Evolutionary conservation across 192 early-diverging fungal species (phyloP).

Genomic region (Coemansia javaensis): DNA sequence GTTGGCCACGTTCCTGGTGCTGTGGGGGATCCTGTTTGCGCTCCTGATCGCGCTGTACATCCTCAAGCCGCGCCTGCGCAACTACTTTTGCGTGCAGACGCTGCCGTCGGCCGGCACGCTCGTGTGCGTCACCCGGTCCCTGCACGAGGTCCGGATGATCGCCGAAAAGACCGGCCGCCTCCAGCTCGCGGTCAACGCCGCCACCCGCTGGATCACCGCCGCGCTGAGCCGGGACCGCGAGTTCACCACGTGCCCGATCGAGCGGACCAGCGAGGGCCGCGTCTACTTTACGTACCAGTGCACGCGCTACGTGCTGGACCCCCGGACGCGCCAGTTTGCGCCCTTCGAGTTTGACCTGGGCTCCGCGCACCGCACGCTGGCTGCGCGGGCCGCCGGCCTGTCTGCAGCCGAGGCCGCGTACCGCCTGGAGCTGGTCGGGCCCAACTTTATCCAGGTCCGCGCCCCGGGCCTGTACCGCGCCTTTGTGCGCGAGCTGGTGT

Average conservation of each 20-base stretch:
- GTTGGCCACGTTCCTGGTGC: constrained; percentile 42
- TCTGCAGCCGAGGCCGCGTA: constrained; percentile 47
- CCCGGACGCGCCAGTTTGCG: constrained; percentile 48
- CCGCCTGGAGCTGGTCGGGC: constrained; percentile 57
- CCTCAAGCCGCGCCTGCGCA: constrained; percentile 52
- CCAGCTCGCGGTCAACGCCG: constrained; percentile 31
- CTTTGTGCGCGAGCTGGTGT: constrained; percentile 57
- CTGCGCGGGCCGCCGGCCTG: constrained; percentile 51
- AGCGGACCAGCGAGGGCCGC: constrained; percentile 8
- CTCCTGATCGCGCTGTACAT: constrained; percentile 44
- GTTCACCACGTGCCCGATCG: constrained; percentile 39
- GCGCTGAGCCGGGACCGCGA: constrained; percentile 40
- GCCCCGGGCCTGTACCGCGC: constrained; percentile 51
- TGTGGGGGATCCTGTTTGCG: constrained; percentile 49
- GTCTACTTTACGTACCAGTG: constrained; percentile 73
- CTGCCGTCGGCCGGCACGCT: constrained; percentile 35
- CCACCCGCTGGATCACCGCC: constrained; percentile 33
- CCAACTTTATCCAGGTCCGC: constrained; percentile 58
- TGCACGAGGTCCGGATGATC: constrained; percentile 52
- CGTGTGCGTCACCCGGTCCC: constrained; percentile 52
- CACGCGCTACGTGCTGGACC: constrained; percentile 68
- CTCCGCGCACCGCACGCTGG: constrained; percentile 50
- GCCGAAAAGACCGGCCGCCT: constrained; percentile 38
- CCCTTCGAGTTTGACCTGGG: constrained; percentile 60
- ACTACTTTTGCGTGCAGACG: constrained; percentile 63